Evolutionary conservation across 2,329 filamentous ascomycete genomes (phyloP), one percentile per base, ranked within the genome.

Genomic region (Fusarium anthophilum): DNA sequence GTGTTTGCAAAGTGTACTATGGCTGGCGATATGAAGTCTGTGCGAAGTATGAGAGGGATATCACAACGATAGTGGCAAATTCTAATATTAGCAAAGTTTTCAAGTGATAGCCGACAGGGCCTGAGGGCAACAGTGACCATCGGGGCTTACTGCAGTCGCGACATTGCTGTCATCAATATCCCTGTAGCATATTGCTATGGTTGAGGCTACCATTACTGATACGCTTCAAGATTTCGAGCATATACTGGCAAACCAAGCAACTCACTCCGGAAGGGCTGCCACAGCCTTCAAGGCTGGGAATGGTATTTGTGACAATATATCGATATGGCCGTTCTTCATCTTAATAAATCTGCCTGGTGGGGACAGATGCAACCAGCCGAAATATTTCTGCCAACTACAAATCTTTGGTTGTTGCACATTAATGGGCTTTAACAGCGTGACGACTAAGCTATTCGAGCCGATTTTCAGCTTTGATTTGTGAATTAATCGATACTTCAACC

Each of bases 61-160:
- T 66, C 65, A 62, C 67, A 75, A 66, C 69, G 69, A 65, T 70
- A 66, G 76, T 69, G 72, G 73, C 70, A 66, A 51, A 73, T 70
- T 68, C 74, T 50, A 73, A 63, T 57, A 53, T 63, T 53, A 59
- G 71, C 55, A 39, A 68, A 66, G 62, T 67, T 66, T 48, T 61
- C 56, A 53, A 66, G 50, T 61, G 41, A 30, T 70, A 64, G 45
- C 75, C 67, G 65, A 73, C 69, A 57, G 72, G 38, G 32, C 32
- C 32, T 35, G 32, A 35, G 32, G 32, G 28, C 22, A 32, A 45
- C 35, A 57, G 50, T 56, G 51, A 57, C 63, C 67, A 53, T 28
- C 47, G 30, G 51, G 66, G 59, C 64, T 63, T 72, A 60, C 47
- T 50, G 22, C 66, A 66, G 63, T 61, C 65, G 55, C 57, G 54